Conservation (phyloP, 257 asterid genomes). For the Scutellaria galericulata region DNA sequence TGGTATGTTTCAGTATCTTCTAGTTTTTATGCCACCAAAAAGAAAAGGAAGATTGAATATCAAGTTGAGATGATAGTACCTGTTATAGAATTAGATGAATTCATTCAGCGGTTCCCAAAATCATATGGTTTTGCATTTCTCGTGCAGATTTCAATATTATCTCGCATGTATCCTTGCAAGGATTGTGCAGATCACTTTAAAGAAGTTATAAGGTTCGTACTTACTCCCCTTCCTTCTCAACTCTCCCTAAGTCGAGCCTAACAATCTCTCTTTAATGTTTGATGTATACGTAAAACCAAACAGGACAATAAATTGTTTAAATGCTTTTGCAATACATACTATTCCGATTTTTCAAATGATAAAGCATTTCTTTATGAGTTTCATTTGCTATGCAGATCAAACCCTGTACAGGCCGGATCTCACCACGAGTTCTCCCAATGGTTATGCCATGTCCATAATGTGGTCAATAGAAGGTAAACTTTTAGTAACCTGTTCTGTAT, state of each 20-base stretch:
- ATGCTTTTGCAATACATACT: neutral
- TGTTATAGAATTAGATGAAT: conserved; percentile 8
- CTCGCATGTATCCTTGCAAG: conserved; percentile 91
- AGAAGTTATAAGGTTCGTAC: conserved; percentile 75
- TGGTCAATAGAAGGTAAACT: conserved; percentile 92
- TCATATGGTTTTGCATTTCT: conserved; percentile 30
- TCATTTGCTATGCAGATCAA: conserved; percentile 54
- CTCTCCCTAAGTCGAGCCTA: neutral
- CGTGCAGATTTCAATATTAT: conserved; percentile 81
- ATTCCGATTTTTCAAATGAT: neutral
- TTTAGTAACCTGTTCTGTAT: neutral
- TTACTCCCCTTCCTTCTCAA: conserved; percentile 18
- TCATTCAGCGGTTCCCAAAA: neutral
- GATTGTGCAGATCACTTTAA: conserved; percentile 98
- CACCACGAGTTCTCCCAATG: conserved; percentile 83
- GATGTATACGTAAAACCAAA: conserved; percentile 1
- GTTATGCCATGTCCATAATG: conserved; percentile 87
- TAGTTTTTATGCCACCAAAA: neutral
- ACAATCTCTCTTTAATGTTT: neutral
- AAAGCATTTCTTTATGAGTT: neutral
- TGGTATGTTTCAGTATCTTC: conserved; percentile 56
- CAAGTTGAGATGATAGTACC: conserved; percentile 13
- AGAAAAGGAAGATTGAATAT: neutral
- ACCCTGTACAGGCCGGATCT: conserved; percentile 82
- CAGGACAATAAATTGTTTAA: neutral